phyloP scores from a whole-genome alignment of 2,329 filamentous ascomycete species.

The Apiospora phragmitis region DNA sequence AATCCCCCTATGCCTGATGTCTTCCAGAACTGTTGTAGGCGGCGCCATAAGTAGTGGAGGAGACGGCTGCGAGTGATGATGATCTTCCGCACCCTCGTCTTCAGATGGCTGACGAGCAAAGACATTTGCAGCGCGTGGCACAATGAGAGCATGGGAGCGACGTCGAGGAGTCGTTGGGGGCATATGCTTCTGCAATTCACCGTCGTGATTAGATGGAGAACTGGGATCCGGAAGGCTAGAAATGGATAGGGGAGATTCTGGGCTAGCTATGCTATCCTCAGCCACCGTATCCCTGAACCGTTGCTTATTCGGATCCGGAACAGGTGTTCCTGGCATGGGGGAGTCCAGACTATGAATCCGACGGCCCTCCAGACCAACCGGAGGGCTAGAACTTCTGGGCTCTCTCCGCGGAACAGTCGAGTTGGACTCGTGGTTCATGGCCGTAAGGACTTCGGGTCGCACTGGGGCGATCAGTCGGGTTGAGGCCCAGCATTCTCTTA shows the following conservation, averaged over 20 bases:
- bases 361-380: constrained; percentile 42
- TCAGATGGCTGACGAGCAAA: constrained; percentile 33
- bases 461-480: constrained; percentile 75
- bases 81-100: constrained; percentile 17
- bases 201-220: constrained; percentile 28
- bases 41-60: constrained; percentile 52
- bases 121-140: constrained; percentile 43
- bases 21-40: constrained; percentile 38
- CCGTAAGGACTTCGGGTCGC: constrained; percentile 80
- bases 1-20: constrained; percentile 33
- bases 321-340: constrained; percentile 49
- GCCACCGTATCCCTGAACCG: constrained; percentile 24
- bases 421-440: constrained; percentile 68
- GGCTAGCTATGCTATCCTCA: constrained; percentile 29
- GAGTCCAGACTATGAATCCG: constrained; percentile 59
- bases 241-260: constrained; percentile 9
- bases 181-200: constrained; percentile 34
- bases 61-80: constrained; percentile 21
- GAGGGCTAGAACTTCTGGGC: constrained; percentile 36
- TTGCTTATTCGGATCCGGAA: constrained; percentile 39
- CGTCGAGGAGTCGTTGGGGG: constrained; percentile 30
- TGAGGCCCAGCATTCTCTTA: constrained; percentile 75
- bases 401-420: constrained; percentile 42
- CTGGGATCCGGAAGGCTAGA: constrained; percentile 21
- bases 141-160: constrained; percentile 37